A percentile compares a stretch with the other conserved stretches of the same genome.
phyloP scores from a whole-genome alignment of 108 stramenopile species.

The Cyclotella atomus region DNA sequence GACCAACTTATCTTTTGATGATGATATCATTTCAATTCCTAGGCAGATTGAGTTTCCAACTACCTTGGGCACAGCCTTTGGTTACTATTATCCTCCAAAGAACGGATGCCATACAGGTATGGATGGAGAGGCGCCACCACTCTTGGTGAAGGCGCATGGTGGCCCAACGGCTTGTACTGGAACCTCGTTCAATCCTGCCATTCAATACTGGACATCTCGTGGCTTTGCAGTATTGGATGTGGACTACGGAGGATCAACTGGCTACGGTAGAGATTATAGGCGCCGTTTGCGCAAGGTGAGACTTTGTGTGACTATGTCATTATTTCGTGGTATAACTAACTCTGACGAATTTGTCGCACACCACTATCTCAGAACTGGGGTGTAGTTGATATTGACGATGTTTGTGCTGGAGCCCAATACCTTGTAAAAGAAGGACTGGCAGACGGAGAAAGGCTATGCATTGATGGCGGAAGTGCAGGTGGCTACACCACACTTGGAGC shows the following conservation, averaged over 20 bases:
- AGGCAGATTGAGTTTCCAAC: conserved; percentile 69
- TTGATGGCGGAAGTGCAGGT: conserved; percentile 87
- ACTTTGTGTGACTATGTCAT: not conserved
- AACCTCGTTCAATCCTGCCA: conserved; percentile 68
- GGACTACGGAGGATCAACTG: conserved; percentile 83
- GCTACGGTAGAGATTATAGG: conserved; percentile 81
- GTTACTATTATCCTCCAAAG: conserved; percentile 74
- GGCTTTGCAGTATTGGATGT: conserved; percentile 89
- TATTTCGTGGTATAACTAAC: not conserved
- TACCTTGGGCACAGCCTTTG: conserved; percentile 60
- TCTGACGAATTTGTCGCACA: not conserved
- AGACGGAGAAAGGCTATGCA: conserved; percentile 68
- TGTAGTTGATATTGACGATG: conserved; percentile 82
- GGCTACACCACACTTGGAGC: conserved; percentile 86
- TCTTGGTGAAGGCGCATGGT: conserved; percentile 86
- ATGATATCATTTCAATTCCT: conserved; percentile 61
- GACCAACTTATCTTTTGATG: conserved; percentile 44
- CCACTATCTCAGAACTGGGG: conserved; percentile 59
- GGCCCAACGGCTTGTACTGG: conserved; percentile 78
- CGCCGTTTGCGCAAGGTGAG: conserved; percentile 53
- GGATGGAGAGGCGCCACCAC: conserved; percentile 59
- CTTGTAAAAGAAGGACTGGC: conserved; percentile 65
- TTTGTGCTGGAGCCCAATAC: conserved; percentile 70
- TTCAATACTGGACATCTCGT: conserved; percentile 84
- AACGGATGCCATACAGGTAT: conserved; percentile 51